phyloP scores from a whole-genome alignment of 495 filamentous ascomycete genomes.

The Chaetomium cochliodes region DNA sequence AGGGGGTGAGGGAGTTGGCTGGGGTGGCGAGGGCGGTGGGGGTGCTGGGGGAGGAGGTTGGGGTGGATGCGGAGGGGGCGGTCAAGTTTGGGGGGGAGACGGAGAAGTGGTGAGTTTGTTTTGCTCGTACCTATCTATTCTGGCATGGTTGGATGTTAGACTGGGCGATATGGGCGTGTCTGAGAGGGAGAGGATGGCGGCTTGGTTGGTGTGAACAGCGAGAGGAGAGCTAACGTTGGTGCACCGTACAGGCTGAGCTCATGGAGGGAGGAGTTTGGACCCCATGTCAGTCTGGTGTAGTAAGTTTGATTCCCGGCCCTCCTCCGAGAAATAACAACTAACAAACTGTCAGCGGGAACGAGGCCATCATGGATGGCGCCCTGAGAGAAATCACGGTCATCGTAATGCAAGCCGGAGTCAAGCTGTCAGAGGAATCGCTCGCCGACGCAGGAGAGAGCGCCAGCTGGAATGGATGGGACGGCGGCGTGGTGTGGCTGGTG shows the following conservation, averaged over 20 bases:
- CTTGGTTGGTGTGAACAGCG: not conserved
- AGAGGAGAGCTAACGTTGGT: not conserved
- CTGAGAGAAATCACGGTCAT: slow-evolving; percentile 23
- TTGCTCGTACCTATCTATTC: too few relatives aligned
- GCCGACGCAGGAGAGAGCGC: not conserved
- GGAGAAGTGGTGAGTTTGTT: slow-evolving; percentile 26
- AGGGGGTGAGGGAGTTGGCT: slow-evolving; percentile 26
- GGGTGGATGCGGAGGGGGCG: slow-evolving; percentile 18
- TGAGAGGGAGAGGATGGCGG: too few relatives aligned
- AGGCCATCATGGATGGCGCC: slow-evolving; percentile 24
- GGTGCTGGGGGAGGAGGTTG: slow-evolving; percentile 24
- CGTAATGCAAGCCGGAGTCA: slow-evolving; percentile 30
- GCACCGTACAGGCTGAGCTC: slow-evolving; percentile 15
- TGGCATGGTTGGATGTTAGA: too few relatives aligned
- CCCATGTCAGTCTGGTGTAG: slow-evolving; percentile 39
- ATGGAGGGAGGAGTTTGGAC: slow-evolving; percentile 31
- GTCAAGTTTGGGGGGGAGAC: slow-evolving; percentile 25
- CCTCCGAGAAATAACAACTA: not conserved
- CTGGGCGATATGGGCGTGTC: too few relatives aligned
- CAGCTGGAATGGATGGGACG: slow-evolving; percentile 30
- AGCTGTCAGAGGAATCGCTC: slow-evolving; percentile 9
- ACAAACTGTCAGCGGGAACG: slow-evolving; percentile 27
- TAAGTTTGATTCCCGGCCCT: slow-evolving; percentile 21
- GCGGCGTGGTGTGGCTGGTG: slow-evolving; percentile 38
- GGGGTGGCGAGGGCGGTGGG: slow-evolving; percentile 29